Conservation (phyloP, 2,329 filamentous ascomycete genomes). For the Mycogone perniciosa region DNA sequence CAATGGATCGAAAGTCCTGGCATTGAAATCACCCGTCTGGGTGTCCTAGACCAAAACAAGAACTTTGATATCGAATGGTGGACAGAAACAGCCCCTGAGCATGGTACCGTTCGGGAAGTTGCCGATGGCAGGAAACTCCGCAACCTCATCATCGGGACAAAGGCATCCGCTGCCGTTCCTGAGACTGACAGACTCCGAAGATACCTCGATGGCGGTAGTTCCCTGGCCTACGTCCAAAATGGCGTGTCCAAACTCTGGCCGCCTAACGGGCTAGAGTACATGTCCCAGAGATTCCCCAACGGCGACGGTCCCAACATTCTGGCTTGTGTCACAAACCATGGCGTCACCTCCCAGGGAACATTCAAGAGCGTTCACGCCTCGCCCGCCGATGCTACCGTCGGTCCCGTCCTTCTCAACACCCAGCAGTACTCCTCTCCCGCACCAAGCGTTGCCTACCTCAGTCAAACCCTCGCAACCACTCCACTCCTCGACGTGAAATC, state of each 20-base stretch:
- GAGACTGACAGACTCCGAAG: slow-evolving; percentile 53
- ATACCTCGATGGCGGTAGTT: slow-evolving; percentile 58
- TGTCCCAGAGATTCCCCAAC: slow-evolving; percentile 32
- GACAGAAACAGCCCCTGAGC: slow-evolving; percentile 37
- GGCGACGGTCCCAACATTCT: slow-evolving; percentile 59
- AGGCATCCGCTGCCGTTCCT: slow-evolving; percentile 60
- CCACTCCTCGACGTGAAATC: slow-evolving; percentile 36
- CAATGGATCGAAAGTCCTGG: slow-evolving; percentile 41
- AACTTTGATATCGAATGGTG: slow-evolving; percentile 49
- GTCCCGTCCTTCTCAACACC: slow-evolving; percentile 34
- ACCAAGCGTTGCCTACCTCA: slow-evolving; percentile 31
- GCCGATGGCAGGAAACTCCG: slow-evolving; percentile 43
- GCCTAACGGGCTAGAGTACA: slow-evolving; percentile 41
- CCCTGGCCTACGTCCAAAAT: slow-evolving; percentile 80
- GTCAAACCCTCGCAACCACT: slow-evolving; percentile 35
- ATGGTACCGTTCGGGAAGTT: slow-evolving; percentile 35
- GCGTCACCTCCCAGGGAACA: slow-evolving; percentile 43
- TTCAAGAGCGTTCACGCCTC: slow-evolving; percentile 50
- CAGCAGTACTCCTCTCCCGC: not conserved
- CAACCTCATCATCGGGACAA: slow-evolving; percentile 74
- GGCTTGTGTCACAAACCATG: slow-evolving; percentile 56
- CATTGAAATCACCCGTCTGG: slow-evolving; percentile 38
- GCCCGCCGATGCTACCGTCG: slow-evolving; percentile 41
- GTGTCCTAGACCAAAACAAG: slow-evolving; percentile 24
- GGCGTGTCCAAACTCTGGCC: slow-evolving; percentile 68